Base-by-base conservation (phyloP, 2,329 filamentous ascomycete genomes). In the Macroventuria anomochaeta region DNA sequence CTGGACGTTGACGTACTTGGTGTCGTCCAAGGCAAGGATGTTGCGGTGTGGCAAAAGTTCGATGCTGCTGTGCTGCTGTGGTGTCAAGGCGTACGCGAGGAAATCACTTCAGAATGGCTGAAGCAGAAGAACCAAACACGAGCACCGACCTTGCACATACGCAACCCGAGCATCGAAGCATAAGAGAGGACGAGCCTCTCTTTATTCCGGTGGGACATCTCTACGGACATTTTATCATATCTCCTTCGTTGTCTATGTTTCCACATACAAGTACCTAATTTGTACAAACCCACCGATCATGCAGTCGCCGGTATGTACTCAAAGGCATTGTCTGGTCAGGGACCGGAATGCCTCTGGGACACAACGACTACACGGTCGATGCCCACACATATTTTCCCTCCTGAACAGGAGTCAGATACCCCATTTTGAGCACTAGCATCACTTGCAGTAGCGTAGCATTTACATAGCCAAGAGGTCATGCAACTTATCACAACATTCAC, bases 1-100 rank as follows among this genome's bases (percentile, higher is more conserved):
- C 80, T 97, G 44, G 85, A 88, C 59, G 82, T 96, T 47, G 91
- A 97, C 68, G 91, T 93, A 18, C 88, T 96, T 75, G 91, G 88
- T 23, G 84, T 97, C 7, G 93, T 96, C 18, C 89, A 93, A 69
- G 88, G 88, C 68, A 88, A 82, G 55, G 81, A 84, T 42, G 82
- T 82, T 1, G 81, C 85, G 46, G 86, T 86, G 11, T 97, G 93
- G 93, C 79, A 83, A 44, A 84, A 87, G 49, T 96, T 99, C 60
- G 93, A 99, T 72, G 80, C 84, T 5, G 92, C 92, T 23, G 81
- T 99, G 42, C 82, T 91, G 70, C 81, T 85, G 68, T 99, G 95
- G 95, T 92, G 89, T 74, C 83, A 82, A 61, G 87, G 84, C 52
- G 91, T 97, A 7, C 83, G 95, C 28, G 87, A 90, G 71, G 93